Base-by-base conservation (phyloP, 768 basidiomycete genomes). In the Pholiota molesta region DNA sequence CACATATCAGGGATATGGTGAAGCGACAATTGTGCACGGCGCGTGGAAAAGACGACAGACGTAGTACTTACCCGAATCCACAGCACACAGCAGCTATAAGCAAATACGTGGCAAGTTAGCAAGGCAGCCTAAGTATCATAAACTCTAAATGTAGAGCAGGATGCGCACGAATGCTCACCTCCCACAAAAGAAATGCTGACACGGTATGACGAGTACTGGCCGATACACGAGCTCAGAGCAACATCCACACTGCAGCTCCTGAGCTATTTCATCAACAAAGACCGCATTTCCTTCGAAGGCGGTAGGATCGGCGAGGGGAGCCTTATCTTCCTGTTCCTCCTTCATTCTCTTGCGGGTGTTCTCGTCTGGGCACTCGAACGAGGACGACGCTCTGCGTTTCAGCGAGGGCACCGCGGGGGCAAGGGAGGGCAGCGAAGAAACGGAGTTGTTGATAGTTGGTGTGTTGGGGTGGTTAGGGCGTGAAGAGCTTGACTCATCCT, bases 171-270 rank as follows among this genome's bases (percentile, higher is more conserved):
- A n/a, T 37, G 21, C 77, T 61, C 74, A 92, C 91, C 92, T 93
- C 74, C 93, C 93, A 69, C 93, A 95, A 71, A 94, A 94, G 81
- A 91, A 93, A 79, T 95, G 93, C 67, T 94, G 91, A 72, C 93
- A 95, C 31, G 93, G 93, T 37, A 83, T 81, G 55, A 95, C 90
- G 29, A 93, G 78, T 16, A 95, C 92, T 2, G 93, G 93, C 62
- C 85, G 81, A 74, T 95, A 93, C 61, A 91, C 87, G 45, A 95
- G 79, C 61, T 86, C 92, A 17, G 91, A 83, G 74, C 93, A 95
- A 71, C 93, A 94, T 21, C 91, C 93, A 67, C 93, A 95, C 65
- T 92, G 88, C 42, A 94, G 81, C 71, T 94, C 92, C 69, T 90
- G 81, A 28, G 81, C 84, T 57, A 93, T 75, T 66, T 89, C 84